A percentile compares a stretch with the other conserved stretches of the same genome.
Evolutionary conservation across 306 rosid genomes (phyloP).

Genomic region (Cercis canadensis): DNA sequence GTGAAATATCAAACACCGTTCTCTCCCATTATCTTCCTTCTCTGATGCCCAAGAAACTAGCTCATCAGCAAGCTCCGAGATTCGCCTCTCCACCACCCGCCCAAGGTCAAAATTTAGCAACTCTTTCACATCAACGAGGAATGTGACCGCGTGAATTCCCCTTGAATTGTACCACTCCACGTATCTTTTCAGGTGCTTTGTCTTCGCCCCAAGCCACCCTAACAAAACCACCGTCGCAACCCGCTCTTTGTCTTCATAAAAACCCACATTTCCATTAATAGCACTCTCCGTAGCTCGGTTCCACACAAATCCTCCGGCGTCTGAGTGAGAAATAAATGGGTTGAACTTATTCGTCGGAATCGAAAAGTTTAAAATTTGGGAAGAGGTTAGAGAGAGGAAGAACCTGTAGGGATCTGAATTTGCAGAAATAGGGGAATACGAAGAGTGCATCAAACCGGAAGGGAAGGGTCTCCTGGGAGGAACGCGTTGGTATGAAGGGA

Average conservation of each 20-base stretch:
- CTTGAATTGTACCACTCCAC: constrained; percentile 84
- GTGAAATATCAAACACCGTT: constrained; percentile 77
- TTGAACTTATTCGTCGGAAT: constrained; percentile 23
- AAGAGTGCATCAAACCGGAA: constrained; percentile 43
- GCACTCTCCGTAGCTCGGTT: constrained; percentile 47
- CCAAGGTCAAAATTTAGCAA: constrained; percentile 63
- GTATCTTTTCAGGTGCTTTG: constrained; percentile 78
- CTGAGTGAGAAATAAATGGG: constrained; percentile 38
- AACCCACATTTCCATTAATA: constrained; percentile 22
- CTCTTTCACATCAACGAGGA: constrained; percentile 64
- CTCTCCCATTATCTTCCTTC: constrained; percentile 58
- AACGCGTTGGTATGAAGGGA: constrained; percentile 13
- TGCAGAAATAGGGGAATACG: constrained; percentile 36
- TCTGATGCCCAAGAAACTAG: constrained; percentile 65
- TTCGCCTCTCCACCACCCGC: constrained; percentile 55
- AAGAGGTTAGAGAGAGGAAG: constrained; percentile 54
- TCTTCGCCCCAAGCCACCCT: constrained; percentile 88
- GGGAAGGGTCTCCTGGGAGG: constrained; percentile 26
- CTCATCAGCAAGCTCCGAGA: constrained; percentile 52
- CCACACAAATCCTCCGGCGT: constrained; percentile 48
- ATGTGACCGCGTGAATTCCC: constrained; percentile 75
- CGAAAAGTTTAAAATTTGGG: constrained; percentile 32
- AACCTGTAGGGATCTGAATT: constrained; percentile 42
- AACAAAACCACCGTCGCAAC: constrained; percentile 70
- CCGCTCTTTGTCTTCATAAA: constrained; percentile 30